A percentile compares a stretch with the other conserved stretches of the same genome.
Conservation (phyloP, 2,329 filamentous ascomycete species). For the Graphilbum fragrans region DNA sequence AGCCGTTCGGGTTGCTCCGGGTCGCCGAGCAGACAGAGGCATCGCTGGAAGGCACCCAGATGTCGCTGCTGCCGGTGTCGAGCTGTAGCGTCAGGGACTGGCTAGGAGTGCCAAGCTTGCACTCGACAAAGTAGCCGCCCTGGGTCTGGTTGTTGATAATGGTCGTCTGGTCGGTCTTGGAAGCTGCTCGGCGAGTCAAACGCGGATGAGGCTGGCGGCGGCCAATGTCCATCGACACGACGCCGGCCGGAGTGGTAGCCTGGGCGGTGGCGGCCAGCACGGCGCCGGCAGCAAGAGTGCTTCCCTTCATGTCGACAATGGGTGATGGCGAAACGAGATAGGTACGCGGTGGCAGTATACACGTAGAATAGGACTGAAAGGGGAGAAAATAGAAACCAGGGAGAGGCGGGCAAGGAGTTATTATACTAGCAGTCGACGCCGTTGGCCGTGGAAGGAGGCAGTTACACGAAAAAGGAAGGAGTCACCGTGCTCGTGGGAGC, state of each 20-base stretch:
- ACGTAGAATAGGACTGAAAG: background rate
- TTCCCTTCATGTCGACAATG: constrained; percentile 14
- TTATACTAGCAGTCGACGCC: too few species aligned
- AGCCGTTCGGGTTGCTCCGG: constrained; percentile 9
- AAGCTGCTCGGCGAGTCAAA: constrained; percentile 23
- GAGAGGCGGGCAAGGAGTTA: background rate
- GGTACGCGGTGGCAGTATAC: background rate
- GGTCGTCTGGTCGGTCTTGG: constrained; percentile 24
- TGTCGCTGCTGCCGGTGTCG: constrained; percentile 54
- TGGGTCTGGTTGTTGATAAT: constrained; percentile 30
- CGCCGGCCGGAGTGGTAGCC: constrained; percentile 13
- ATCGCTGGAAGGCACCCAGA: constrained; percentile 39
- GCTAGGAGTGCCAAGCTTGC: constrained; percentile 42
- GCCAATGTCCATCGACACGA: constrained; percentile 37
- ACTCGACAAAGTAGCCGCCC: constrained; percentile 45
- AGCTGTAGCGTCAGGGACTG: constrained; percentile 47
- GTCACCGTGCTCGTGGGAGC: too few species aligned
- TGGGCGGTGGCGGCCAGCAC: constrained; percentile 12
- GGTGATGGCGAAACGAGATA: background rate
- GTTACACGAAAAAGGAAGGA: too few species aligned
- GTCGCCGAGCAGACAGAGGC: constrained; percentile 25
- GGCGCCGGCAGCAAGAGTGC: constrained; percentile 10
- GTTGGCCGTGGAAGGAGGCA: too few species aligned
- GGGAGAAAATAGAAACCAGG: background rate
- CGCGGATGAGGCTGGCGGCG: constrained; percentile 19